Evolutionary conservation across 805 yeast genomes (phyloP), one percentile per base, ranked within the genome.

Genomic region (Candida piceae): DNA sequence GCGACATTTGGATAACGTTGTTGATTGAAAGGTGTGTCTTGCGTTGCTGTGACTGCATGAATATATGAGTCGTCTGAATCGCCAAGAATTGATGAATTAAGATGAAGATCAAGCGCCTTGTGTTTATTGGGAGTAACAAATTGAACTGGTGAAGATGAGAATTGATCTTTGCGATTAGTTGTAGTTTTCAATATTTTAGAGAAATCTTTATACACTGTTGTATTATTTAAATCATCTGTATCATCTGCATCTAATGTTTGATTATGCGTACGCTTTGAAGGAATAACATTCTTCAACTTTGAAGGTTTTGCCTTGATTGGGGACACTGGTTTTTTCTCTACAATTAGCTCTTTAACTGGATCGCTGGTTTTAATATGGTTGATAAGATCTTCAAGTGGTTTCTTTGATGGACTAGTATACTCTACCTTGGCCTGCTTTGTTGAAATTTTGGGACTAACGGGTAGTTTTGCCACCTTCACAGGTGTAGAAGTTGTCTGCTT

Each of bases 101-200:
- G n/a, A n/a, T n/a, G n/a, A n/a, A n/a, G n/a, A n/a, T n/a, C n/a
- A n/a, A n/a, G n/a, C n/a, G n/a, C n/a, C n/a, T n/a, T n/a, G n/a
- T n/a, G n/a, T n/a, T n/a, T n/a, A n/a, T n/a, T n/a, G n/a, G n/a
- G n/a, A n/a, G n/a, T n/a, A n/a, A n/a, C n/a, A n/a, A n/a, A n/a
- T n/a, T n/a, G n/a, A n/a, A n/a, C 26, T 25, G 48, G 32, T 19
- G 54, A 48, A 4, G 54, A 49, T 1, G 60, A 55, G 26, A 55
- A 55, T 7, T 42, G 35, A 6, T 49, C 38, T 30, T 53, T 55
- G 31, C 36, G 48, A 11, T 52, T 55, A 2, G 53, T 47, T 7
- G 39, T 42, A 16, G 41, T 49, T 29, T 53, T 49, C 16, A 52
- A 33, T 21, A 45, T 38, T 29, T 32, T 40, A 2, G 58, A 53